Base-by-base conservation (phyloP, 352 stramenopile species). In the Phytophthora syringae region DNA sequence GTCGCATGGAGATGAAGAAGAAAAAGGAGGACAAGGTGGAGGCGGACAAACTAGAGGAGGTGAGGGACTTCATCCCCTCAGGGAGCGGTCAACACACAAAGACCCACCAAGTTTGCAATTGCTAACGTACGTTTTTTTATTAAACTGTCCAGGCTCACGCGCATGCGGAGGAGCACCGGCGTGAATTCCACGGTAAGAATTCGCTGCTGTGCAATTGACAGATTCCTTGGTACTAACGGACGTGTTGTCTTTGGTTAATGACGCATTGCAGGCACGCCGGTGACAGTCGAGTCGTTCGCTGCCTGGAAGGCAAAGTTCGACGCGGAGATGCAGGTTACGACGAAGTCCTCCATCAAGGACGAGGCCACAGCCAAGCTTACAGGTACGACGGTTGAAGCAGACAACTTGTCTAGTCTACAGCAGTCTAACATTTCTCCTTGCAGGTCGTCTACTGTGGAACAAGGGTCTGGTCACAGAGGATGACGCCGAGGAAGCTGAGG, bases 301-400 rank as follows among this genome's bases (percentile, higher is more conserved):
- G 79, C 64, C 15, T 95, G 87, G 87, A 86, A 82, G 55, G 71
- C 61, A 16, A 84, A 81, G 40, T 95, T 95, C 49, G 85, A 94
- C 20, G 48, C 32, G 0, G 87, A 94, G 65, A 92, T 90, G 82
- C 64, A 60, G 5, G 47, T 51, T 11, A 62, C 40, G 16, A 74
- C 75, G 44, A 91, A 90, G 56, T 52, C 39, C 13, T 82, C 71
- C 1, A 28, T 81, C 48, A 95, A 95, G 74, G 83, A 90, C 48
- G 85, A 90, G 30, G 61, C 72, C 27, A 80, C 77, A 16, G 78
- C 85, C 22, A 93, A 95, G 67, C 85, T 95, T 58, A 90, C 84
- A 67, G 86, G 86, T 86, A 60, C 51, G 32, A 30, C 12, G 13
- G 6, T 30, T n/a, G 21, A 24, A 27, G 20, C 24, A 53, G 43